Evolutionary conservation across 2,329 filamentous ascomycete species (phyloP).

Genomic region (Bipolaris bicolor): DNA sequence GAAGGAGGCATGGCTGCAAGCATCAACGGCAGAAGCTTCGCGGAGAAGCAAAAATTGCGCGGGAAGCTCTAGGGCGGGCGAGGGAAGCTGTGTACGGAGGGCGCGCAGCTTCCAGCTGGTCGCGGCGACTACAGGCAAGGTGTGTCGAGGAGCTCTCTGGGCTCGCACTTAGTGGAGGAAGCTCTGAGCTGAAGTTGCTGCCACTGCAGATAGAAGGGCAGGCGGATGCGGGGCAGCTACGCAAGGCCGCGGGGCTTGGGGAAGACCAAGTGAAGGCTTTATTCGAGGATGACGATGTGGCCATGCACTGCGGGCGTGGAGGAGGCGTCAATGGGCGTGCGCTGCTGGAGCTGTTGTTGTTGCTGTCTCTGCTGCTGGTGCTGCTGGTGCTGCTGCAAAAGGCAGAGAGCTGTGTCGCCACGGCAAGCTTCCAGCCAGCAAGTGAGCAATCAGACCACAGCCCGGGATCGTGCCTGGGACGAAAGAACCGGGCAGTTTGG

Average conservation of each 20-base stretch:
- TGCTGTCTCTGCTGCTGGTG: not conserved
- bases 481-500: slow-evolving; percentile 14
- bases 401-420: slow-evolving; percentile 17
- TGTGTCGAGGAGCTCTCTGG: slow-evolving; percentile 7
- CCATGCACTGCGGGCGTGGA: slow-evolving; percentile 3
- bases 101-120: slow-evolving; percentile 10
- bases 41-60: slow-evolving; percentile 13
- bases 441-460: slow-evolving; percentile 16
- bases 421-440: slow-evolving; percentile 15
- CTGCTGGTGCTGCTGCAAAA: slow-evolving; percentile 1
- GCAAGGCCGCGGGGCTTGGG: slow-evolving; percentile 15
- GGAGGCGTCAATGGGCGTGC: slow-evolving; percentile 2
- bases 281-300: slow-evolving; percentile 4
- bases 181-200: slow-evolving; percentile 16
- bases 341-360: not conserved
- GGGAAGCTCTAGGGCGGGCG: slow-evolving; percentile 3
- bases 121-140: slow-evolving; percentile 4
- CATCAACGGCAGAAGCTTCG: slow-evolving; percentile 44
- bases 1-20: slow-evolving; percentile 75
- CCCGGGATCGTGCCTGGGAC: slow-evolving; percentile 14
- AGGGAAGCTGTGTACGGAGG: slow-evolving; percentile 6
- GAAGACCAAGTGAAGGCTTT: slow-evolving; percentile 12
- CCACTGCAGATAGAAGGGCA: slow-evolving; percentile 17
- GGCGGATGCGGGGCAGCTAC: slow-evolving; percentile 18
- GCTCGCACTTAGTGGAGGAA: slow-evolving; percentile 1